Conservation (phyloP, 2,329 filamentous ascomycete species). For the Chrysosporium queenslandicum region DNA sequence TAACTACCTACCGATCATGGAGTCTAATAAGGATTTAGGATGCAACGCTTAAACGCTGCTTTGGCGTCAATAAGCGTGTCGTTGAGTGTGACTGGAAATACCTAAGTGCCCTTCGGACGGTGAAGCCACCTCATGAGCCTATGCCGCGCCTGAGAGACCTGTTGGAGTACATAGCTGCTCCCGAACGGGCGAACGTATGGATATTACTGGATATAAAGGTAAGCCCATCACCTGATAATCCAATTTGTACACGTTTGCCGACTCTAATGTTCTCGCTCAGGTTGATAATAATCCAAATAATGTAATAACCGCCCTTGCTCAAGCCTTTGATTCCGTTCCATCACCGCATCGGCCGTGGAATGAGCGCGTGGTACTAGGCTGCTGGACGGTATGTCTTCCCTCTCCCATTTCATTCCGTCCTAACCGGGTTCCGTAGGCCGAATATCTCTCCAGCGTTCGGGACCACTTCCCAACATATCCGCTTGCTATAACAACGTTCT, state of each 20-base stretch:
- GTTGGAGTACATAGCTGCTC: slow-evolving; percentile 58
- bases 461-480: slow-evolving; percentile 40
- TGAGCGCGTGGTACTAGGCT: slow-evolving; percentile 64
- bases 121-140: slow-evolving; percentile 55
- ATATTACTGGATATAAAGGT: slow-evolving; percentile 78
- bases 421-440: slow-evolving; percentile 39
- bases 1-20: no score
- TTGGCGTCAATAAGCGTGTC: slow-evolving; percentile 61
- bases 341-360: slow-evolving; percentile 52
- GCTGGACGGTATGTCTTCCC: slow-evolving; percentile 55
- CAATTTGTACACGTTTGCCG: no score
- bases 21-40: no score
- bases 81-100: slow-evolving; percentile 68
- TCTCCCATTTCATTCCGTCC: neutral
- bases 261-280: slow-evolving; percentile 17
- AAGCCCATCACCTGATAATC: neutral
- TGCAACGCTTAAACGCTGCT: slow-evolving; percentile 66
- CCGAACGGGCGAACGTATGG: slow-evolving; percentile 61
- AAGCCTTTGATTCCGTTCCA: slow-evolving; percentile 49
- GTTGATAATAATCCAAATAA: slow-evolving; percentile 44
- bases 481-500: slow-evolving; percentile 36
- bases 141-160: slow-evolving; percentile 69
- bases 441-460: slow-evolving; percentile 56
- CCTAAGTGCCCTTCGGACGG: slow-evolving; percentile 57
- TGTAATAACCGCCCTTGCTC: slow-evolving; percentile 59